Conservation (phyloP, 208 protist genomes). For the Trypanosoma rangeli region DNA sequence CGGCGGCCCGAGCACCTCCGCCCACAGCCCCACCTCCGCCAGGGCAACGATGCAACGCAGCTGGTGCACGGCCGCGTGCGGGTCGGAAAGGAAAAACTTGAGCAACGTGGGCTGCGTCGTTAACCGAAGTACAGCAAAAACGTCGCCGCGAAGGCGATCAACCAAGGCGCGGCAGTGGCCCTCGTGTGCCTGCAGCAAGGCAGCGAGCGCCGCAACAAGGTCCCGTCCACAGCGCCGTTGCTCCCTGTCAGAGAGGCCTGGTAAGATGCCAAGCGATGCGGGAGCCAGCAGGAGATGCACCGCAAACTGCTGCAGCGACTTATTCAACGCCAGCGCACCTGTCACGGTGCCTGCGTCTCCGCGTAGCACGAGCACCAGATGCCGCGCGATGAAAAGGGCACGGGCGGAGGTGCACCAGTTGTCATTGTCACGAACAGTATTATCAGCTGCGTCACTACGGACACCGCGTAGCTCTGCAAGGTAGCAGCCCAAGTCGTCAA, state of each 20-base stretch:
- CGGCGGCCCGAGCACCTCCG: not conserved
- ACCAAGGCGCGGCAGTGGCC: not conserved
- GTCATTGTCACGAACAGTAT: not conserved
- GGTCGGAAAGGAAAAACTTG: not conserved
- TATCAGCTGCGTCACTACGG: not conserved
- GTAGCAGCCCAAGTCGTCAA: not conserved
- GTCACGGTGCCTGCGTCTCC: not conserved
- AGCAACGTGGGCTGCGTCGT: not conserved
- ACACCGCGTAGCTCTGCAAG: not conserved
- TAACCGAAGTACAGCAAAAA: not conserved
- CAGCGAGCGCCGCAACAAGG: not conserved
- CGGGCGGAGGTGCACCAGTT: not conserved
- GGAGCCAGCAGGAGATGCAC: not conserved
- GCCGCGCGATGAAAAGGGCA: not conserved
- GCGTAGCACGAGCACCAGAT: conserved; percentile 1
- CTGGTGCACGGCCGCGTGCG: not conserved
- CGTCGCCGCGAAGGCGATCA: not conserved
- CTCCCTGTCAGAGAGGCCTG: not conserved
- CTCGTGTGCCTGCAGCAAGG: not conserved
- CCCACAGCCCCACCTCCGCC: not conserved
- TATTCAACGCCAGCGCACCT: not conserved
- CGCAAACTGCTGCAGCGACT: not conserved
- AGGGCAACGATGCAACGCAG: not conserved
- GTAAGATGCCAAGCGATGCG: not conserved
- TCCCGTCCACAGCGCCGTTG: not conserved